phyloP scores from a whole-genome alignment of 768 basidiomycete genomes.

The Clathrus columnatus region DNA sequence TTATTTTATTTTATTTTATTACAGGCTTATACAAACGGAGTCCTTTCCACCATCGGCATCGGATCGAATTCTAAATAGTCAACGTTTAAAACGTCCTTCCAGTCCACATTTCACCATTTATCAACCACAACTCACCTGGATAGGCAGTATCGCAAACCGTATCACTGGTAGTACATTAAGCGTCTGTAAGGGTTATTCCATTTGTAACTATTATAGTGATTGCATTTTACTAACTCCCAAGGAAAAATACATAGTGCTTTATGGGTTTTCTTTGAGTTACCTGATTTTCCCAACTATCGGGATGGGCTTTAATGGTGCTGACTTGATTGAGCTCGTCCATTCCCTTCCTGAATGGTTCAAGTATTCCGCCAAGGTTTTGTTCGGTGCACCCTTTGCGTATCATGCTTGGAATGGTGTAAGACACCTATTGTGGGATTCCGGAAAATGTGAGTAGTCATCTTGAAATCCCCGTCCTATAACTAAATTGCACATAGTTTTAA shows the following conservation, averaged over 20 bases:
- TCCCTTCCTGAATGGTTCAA: constrained; percentile 72
- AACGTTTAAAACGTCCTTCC: constrained; percentile 81
- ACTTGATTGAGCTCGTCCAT: constrained; percentile 64
- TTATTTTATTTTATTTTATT: background rate
- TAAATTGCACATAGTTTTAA: constrained; percentile 47
- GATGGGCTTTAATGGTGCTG: constrained; percentile 62
- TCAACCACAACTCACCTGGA: constrained; percentile 88
- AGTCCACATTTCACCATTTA: constrained; percentile 97
- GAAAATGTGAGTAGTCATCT: constrained; percentile 58
- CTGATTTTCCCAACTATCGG: constrained; percentile 62
- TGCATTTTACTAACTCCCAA: background rate
- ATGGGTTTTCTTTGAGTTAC: constrained; percentile 82
- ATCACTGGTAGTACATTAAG: constrained; percentile 76
- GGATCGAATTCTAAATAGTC: constrained; percentile 68
- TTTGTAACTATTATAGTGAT: background rate
- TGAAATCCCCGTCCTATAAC: background rate
- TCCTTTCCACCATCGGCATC: constrained; percentile 53
- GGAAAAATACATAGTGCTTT: constrained; percentile 64
- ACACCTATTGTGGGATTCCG: constrained; percentile 85
- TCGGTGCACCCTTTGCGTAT: constrained; percentile 85
- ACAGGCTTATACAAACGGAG: constrained; percentile 53
- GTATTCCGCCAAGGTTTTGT: constrained; percentile 61
- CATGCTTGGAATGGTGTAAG: constrained; percentile 86
- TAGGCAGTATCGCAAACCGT: constrained; percentile 80
- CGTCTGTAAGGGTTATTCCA: constrained; percentile 43